phyloP scores from a whole-genome alignment of 1,284 basidiomycete species.

The Leucoagaricus sp. region DNA sequence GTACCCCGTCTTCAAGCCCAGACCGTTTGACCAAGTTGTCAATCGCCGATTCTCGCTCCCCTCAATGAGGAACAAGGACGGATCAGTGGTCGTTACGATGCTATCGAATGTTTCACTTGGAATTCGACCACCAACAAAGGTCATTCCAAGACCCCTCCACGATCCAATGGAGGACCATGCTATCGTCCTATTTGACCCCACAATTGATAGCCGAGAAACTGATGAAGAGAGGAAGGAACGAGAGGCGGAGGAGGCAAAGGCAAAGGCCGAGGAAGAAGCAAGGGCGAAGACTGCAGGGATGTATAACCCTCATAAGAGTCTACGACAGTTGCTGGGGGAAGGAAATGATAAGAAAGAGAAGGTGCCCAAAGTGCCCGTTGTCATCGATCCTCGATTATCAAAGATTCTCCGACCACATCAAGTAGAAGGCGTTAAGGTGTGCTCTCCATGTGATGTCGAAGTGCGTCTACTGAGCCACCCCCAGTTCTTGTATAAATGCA shows the following conservation, averaged over 20 bases:
- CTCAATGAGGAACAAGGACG: conserved; percentile 80
- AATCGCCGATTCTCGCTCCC: conserved; percentile 83
- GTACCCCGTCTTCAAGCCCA: conserved; percentile 85
- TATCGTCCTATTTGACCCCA: conserved; percentile 97
- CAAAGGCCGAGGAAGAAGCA: conserved; percentile 64
- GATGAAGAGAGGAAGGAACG: conserved; percentile 77
- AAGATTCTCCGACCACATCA: conserved; percentile 97
- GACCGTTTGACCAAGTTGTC: conserved; percentile 67
- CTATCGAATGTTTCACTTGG: conserved; percentile 83
- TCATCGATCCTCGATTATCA: conserved; percentile 87
- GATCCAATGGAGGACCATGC: conserved; percentile 99
- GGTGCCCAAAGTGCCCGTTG: conserved; percentile 88
- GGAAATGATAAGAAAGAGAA: conserved; percentile 63
- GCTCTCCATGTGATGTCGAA: conserved; percentile 18
- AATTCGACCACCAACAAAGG: conserved; percentile 78
- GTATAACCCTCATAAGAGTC: conserved; percentile 91
- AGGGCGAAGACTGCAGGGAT: conserved; percentile 67
- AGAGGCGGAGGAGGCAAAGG: conserved; percentile 70
- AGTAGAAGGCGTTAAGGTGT: conserved; percentile 95
- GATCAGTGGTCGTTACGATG: conserved; percentile 66
- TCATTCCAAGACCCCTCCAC: conserved; percentile 90
- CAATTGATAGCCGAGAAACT: conserved; percentile 89
- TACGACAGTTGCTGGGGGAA: conserved; percentile 84
- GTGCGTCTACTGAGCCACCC: not conserved
- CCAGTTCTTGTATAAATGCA: conserved; percentile 93